Conservation (phyloP, 805 yeast species). For the Grigorovia jiainica region DNA sequence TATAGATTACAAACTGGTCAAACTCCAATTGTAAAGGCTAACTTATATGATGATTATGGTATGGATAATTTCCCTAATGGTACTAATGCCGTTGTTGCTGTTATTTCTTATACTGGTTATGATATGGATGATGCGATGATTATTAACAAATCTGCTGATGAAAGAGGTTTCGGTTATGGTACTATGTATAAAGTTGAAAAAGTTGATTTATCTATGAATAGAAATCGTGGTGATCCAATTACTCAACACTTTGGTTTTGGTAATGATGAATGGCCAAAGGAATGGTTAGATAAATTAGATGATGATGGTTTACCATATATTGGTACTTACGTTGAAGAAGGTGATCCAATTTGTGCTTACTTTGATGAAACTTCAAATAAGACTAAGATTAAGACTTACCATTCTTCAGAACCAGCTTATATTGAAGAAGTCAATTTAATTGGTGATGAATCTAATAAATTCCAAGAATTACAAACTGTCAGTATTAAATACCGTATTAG, state of each 20-base stretch:
- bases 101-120: conserved; percentile 95
- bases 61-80: conserved; percentile 99
- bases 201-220: conserved; percentile 64
- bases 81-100: conserved; percentile 96
- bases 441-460: conserved; percentile 63
- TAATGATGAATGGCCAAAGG: conserved; percentile 81
- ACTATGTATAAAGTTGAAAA: conserved; percentile 92
- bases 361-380: conserved; percentile 85
- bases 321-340: conserved; percentile 83
- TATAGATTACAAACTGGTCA: conserved; percentile 92
- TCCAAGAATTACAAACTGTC: conserved; percentile 71
- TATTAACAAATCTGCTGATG: conserved; percentile 92
- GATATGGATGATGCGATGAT: conserved; percentile 99
- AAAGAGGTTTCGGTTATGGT: conserved; percentile 97
- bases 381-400: conserved; percentile 87
- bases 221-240: conserved; percentile 89
- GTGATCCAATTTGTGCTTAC: conserved; percentile 91
- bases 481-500: conserved; percentile 86
- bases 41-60: conserved; percentile 88
- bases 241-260: conserved; percentile 95
- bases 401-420: conserved; percentile 88
- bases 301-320: conserved; percentile 87
- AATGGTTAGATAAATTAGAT: conserved; percentile 83
- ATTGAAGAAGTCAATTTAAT: conserved; percentile 90
- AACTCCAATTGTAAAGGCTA: conserved; percentile 93